Evolutionary conservation across 768 basidiomycete species (phyloP), one percentile per base, ranked within the genome.

Genomic region (Serpula lacrymans): DNA sequence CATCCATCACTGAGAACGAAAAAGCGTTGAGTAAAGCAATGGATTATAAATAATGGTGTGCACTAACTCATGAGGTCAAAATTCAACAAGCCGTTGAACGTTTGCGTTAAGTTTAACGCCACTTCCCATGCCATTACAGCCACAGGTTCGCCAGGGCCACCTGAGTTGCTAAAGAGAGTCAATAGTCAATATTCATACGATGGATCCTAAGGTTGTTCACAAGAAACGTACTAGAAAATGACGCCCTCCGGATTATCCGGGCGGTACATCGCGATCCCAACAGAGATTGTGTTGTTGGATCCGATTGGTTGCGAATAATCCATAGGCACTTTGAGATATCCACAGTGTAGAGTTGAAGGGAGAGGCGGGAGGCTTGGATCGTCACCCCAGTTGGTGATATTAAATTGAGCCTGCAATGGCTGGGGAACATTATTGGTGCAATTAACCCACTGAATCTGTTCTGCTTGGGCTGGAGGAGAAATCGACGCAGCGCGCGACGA

Each of bases 241-340:
- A 53, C 20, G 1, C 49, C 51, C 20, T 23, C 30, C 7, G 49
- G 33, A 3, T 48, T 33, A 27, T 43, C 6, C 7, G 52, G 49
- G 23, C 46, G 49, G 27, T 48, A 51, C 40, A 53, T 46, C 1
- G 52, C 42, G 22, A 53, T 48, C 3, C 52, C 52, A 18, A 53
- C 25, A 10, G 52, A 50, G 25, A 53, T 53, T n/a, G 37, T 40
- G 27, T 53, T 53, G 16, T 25, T 23, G 20, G 4, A 2, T 9
- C 28, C 9, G 17, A 52, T 33, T 13, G 52, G 46, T 30, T 51
- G 38, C 2, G 44, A 3, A 22, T 51, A 53, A 34, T 53, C 52
- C 49, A 53, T 45, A 17, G 52, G 52, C n/a, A 53, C 52, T 28
- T 53, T 47, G 17, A 53, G 28, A 28, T 47, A 47, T 10, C 47